A percentile compares a stretch with the other conserved stretches of the same genome.
Conservation (phyloP, 306 rosid genomes). For the Glycine soja region DNA sequence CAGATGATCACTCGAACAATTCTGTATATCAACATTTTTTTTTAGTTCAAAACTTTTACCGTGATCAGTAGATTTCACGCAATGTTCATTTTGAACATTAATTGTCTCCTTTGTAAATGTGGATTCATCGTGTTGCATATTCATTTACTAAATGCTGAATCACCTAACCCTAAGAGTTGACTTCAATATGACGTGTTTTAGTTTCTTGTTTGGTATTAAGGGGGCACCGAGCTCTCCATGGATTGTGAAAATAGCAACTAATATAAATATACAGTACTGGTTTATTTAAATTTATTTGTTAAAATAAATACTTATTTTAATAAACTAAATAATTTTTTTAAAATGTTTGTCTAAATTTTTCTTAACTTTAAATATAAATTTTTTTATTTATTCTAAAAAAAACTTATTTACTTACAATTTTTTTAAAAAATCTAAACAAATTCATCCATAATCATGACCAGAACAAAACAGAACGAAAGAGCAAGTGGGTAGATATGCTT, state of each 20-base stretch:
- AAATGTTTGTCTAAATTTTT: no score
- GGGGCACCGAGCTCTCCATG: constrained; percentile 16
- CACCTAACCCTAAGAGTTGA: not conserved
- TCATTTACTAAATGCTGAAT: constrained; percentile 1
- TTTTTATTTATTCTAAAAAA: no score
- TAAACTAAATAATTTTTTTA: no score
- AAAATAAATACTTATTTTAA: no score
- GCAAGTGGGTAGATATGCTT: not conserved
- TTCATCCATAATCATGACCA: not conserved
- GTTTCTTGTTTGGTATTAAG: constrained; percentile 34
- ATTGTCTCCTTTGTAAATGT: not conserved
- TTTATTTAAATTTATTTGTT: no score
- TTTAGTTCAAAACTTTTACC: not conserved
- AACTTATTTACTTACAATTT: no score
- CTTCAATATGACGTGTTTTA: not conserved
- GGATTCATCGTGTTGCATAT: not conserved
- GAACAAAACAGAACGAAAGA: constrained; percentile 15
- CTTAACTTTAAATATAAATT: no score
- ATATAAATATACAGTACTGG: not conserved
- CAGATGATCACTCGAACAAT: no score
- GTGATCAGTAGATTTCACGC: not conserved
- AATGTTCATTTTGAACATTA: not conserved
- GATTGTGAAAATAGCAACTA: constrained; percentile 31
- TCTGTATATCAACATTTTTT: no score
- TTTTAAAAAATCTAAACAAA: no score